These are phyloP conservation scores for Mrakia blollopis DNA, from an alignment of 768 basidiomycete species.

Conservation along the genomic window DNA sequence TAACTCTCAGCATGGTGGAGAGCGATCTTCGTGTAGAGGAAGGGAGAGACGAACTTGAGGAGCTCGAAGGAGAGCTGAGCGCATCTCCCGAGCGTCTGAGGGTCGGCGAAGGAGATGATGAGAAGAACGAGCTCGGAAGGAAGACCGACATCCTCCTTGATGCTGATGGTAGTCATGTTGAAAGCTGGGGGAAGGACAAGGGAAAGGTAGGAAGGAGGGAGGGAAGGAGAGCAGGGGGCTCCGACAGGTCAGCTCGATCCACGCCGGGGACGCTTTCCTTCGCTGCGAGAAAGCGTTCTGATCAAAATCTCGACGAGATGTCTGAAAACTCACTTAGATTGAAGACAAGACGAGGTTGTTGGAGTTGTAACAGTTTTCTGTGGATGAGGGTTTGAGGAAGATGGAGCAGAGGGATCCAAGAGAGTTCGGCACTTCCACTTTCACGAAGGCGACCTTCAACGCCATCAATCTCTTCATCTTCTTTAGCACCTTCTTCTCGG, in stretches of 20 bases:
- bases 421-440: too few species aligned
- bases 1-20: neutral
- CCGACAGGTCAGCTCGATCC: neutral
- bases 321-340: too few species aligned
- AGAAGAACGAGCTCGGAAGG: neutral
- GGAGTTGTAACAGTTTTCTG: too few species aligned
- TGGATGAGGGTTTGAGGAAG: too few species aligned
- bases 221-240: conserved; percentile 7
- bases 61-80: conserved; percentile 2
- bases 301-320: too few species aligned
- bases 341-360: too few species aligned
- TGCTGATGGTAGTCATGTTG: too few species aligned
- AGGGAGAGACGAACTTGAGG: neutral
- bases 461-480: neutral
- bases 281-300: too few species aligned
- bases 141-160: neutral
- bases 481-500: neutral
- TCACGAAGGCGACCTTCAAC: too few species aligned
- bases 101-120: neutral
- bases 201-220: neutral
- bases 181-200: too few species aligned
- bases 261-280: too few species aligned
- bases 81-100: neutral
- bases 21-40: neutral
- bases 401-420: too few species aligned